These are phyloP conservation scores for Lanzia echinophila DNA, from an alignment of 2,329 filamentous ascomycete genomes.

Conservation along the genomic window DNA sequence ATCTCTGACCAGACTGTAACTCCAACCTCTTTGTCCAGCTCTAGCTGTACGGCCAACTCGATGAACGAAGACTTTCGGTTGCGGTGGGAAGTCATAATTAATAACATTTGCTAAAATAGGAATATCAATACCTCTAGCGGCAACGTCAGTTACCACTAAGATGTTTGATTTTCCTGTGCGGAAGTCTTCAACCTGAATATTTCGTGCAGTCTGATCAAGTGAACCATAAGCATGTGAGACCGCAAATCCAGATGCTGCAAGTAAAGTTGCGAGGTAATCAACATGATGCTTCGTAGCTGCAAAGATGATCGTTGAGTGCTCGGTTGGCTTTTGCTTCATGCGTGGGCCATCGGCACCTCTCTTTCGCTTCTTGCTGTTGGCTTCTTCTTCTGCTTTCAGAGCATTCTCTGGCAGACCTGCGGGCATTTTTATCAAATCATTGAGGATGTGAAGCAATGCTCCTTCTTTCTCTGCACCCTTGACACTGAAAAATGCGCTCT, in stretches of 20 bases:
- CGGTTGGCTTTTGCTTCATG: conserved; percentile 65
- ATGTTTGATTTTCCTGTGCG: conserved; percentile 79
- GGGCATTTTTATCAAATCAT: conserved; percentile 90
- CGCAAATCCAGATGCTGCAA: conserved; percentile 75
- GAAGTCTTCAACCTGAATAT: conserved; percentile 88
- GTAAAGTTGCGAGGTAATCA: conserved; percentile 79
- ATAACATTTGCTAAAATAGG: conserved; percentile 93
- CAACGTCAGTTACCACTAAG: conserved; percentile 92
- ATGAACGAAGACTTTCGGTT: conserved; percentile 95
- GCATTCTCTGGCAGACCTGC: conserved; percentile 52
- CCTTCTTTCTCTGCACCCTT: conserved; percentile 94
- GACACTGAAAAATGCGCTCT: conserved; percentile 89
- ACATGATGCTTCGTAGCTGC: conserved; percentile 95
- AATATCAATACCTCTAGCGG: conserved; percentile 95
- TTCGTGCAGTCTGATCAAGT: conserved; percentile 86
- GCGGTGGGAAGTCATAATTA: conserved; percentile 96
- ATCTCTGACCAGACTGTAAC: conserved; percentile 85
- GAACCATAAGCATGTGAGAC: conserved; percentile 94
- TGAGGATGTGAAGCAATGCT: conserved; percentile 77
- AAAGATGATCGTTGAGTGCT: conserved; percentile 92
- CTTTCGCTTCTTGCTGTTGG: conserved; percentile 64
- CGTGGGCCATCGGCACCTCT: conserved; percentile 47
- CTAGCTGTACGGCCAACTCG: conserved; percentile 92
- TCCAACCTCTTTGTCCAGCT: conserved; percentile 89
- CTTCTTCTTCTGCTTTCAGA: conserved; percentile 25